Evolutionary conservation across 495 filamentous ascomycete species (phyloP).

Genomic region (Neurospora sp.): DNA sequence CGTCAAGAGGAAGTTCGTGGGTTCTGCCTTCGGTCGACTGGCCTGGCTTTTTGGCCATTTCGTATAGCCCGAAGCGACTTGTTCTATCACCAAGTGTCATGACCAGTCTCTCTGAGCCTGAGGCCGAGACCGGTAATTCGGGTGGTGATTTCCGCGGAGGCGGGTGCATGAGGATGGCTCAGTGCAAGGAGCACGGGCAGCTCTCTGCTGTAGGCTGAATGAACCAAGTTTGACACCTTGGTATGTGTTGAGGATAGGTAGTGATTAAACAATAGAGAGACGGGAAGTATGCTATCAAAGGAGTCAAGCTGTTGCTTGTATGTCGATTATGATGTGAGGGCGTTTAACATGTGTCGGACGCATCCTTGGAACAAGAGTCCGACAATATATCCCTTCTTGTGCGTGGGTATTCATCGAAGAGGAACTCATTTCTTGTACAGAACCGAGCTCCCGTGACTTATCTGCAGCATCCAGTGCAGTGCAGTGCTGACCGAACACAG

Average conservation of each 20-base stretch:
- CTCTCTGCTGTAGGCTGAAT: not conserved
- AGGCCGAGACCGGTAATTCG: not conserved
- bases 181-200: not conserved
- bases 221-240: not conserved
- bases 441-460: not conserved
- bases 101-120: not conserved
- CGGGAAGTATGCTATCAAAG: too few relatives aligned
- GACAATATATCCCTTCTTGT: not conserved
- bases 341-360: not conserved
- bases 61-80: slow-evolving; percentile 1
- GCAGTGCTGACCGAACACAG: not conserved
- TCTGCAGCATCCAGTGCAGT: not conserved
- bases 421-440: not conserved
- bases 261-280: not conserved
- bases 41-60: not conserved
- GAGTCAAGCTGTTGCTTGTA: not conserved
- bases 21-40: not conserved
- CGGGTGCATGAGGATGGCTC: not conserved
- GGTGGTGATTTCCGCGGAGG: not conserved
- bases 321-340: not conserved
- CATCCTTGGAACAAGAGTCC: not conserved
- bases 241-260: not conserved
- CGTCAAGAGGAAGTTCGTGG: not conserved
- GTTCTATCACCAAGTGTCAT: not conserved
- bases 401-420: not conserved